Conservation (phyloP, 1,284 basidiomycete genomes). For the Austropuccinia psidii region DNA sequence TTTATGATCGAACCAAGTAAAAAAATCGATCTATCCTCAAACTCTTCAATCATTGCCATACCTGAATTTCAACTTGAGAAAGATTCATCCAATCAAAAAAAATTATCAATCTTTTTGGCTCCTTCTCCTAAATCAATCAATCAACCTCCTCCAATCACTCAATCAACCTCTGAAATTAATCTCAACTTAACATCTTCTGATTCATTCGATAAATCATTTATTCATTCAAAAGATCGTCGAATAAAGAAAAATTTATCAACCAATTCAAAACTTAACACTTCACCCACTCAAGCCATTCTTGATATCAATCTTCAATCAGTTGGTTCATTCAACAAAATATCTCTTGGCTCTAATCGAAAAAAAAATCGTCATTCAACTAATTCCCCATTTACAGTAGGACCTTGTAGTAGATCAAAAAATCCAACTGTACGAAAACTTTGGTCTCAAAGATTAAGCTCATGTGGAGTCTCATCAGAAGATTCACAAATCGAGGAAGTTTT, state of each 20-base stretch:
- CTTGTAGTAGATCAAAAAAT: background rate
- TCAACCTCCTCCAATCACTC: background rate
- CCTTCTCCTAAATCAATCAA: background rate
- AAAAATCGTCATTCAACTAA: background rate
- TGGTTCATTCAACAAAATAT: background rate
- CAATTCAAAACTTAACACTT: background rate
- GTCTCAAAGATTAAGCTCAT: background rate
- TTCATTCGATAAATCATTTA: background rate
- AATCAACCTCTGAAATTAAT: background rate
- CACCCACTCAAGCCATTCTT: background rate
- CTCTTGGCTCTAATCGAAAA: background rate
- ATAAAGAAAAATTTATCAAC: background rate
- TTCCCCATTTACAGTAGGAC: too few species aligned
- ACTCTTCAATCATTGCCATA: too few species aligned
- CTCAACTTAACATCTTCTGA: background rate
- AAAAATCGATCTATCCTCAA: background rate
- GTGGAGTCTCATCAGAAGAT: conserved; percentile 18
- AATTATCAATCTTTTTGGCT: conserved; percentile 4
- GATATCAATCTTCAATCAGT: background rate
- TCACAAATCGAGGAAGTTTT: background rate
- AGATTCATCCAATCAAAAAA: background rate
- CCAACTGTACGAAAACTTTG: conserved; percentile 21
- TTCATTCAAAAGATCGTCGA: background rate
- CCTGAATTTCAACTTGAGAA: too few species aligned
- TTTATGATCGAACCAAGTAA: conserved; percentile 11